A percentile compares a stretch with the other conserved stretches of the same genome.
These are phyloP conservation scores for Arthonia radiata DNA, from an alignment of 495 filamentous ascomycete species.

Conservation along the genomic window DNA sequence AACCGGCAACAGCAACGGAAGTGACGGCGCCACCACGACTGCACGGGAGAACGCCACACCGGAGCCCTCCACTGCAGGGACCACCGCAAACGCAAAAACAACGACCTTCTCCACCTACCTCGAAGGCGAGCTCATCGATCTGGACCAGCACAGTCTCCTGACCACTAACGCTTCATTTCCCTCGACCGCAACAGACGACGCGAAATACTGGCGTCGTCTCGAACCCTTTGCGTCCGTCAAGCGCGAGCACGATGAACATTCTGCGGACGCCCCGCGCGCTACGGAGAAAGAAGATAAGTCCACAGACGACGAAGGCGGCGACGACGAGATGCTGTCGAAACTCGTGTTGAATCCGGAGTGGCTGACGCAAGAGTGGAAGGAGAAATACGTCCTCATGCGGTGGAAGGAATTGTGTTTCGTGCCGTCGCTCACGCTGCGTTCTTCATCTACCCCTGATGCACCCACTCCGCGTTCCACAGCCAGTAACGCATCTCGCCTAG, in stretches of 20 bases:
- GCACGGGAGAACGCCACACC: too few relatives aligned
- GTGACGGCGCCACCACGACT: too few relatives aligned
- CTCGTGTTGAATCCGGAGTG: constrained; percentile 33
- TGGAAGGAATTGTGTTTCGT: constrained; percentile 68
- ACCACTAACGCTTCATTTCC: constrained; percentile 33
- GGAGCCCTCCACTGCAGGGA: not conserved
- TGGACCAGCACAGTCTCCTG: constrained; percentile 38
- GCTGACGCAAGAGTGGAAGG: constrained; percentile 24
- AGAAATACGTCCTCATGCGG: constrained; percentile 48
- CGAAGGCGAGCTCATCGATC: constrained; percentile 58
- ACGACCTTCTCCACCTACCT: constrained; percentile 43
- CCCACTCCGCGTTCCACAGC: too few relatives aligned
- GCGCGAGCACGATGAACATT: too few relatives aligned
- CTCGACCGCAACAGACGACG: constrained; percentile 33
- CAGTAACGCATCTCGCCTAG: too few relatives aligned
- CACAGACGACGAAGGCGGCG: too few relatives aligned
- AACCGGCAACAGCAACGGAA: too few relatives aligned
- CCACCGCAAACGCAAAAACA: constrained; percentile 21
- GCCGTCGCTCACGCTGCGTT: constrained; percentile 15
- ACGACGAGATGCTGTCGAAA: constrained; percentile 31
- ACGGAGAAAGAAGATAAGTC: too few relatives aligned
- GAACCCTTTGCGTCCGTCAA: constrained; percentile 35
- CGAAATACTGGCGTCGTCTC: constrained; percentile 45
- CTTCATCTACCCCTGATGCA: too few relatives aligned
- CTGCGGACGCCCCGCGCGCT: too few relatives aligned